Percentiles rank a stretch among this genome's conserved stretches.
Conservation (phyloP, 208 protist species). For the Angomonas ambiguus region DNA sequence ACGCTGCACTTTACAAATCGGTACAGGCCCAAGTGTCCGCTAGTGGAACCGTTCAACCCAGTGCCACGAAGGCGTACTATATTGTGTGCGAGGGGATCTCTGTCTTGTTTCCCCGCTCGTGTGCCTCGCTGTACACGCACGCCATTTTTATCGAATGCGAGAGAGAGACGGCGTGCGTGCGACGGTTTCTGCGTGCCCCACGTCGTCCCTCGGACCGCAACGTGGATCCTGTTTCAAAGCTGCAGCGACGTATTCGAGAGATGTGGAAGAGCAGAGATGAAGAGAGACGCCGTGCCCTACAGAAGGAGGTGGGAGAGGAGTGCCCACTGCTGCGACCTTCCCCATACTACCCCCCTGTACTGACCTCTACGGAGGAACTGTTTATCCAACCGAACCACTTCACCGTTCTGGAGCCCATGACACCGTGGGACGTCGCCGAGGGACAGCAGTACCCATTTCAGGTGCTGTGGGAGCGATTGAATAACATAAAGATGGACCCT, state of each 20-base stretch:
- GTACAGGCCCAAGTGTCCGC: too few species aligned
- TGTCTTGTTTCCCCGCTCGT: constrained; percentile 16
- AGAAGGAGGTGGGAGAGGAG: not conserved
- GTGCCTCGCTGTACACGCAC: constrained; percentile 16
- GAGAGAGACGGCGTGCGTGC: constrained; percentile 29
- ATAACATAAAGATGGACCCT: too few species aligned
- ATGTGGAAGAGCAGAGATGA: constrained; percentile 17
- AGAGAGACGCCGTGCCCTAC: not conserved
- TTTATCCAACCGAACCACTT: not conserved
- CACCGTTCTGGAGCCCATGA: too few species aligned
- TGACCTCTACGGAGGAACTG: not conserved
- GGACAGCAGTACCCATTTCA: too few species aligned
- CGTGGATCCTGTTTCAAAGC: not conserved
- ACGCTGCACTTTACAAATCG: not conserved
- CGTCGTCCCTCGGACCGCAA: constrained; percentile 18
- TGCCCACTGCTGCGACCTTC: not conserved
- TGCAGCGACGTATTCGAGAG: constrained; percentile 20
- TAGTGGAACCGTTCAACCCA: too few species aligned
- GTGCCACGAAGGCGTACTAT: constrained; percentile 4
- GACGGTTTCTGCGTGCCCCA: constrained; percentile 32
- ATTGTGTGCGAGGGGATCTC: constrained; percentile 46
- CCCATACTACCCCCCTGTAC: not conserved
- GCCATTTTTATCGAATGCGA: constrained; percentile 25
- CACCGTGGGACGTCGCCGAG: too few species aligned
- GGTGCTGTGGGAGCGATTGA: too few species aligned